Evolutionary conservation across 371 early-diverging fungal genomes (phyloP).

Genomic region (Apophysomyces elegans): DNA sequence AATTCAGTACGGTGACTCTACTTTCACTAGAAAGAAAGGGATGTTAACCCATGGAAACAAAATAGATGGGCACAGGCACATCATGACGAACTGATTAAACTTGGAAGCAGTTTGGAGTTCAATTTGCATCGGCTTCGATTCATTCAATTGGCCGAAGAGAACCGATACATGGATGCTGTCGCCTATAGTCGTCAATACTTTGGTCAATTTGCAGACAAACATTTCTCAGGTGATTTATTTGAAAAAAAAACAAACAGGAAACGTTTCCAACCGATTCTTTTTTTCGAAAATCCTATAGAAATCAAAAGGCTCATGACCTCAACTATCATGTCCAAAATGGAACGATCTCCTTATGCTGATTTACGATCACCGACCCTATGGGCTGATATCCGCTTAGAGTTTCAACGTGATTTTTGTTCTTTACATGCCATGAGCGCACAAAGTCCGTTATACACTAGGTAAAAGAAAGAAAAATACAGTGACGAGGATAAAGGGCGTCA

Average conservation of each 20-base stretch:
- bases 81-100: conserved; percentile 57
- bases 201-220: conserved; percentile 61
- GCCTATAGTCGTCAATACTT: conserved; percentile 77
- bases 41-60: neutral
- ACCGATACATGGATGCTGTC: conserved; percentile 64
- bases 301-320: conserved; percentile 71
- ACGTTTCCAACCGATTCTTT: neutral
- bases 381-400: conserved; percentile 72
- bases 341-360: conserved; percentile 71
- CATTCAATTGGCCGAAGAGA: conserved; percentile 64
- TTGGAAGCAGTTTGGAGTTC: conserved; percentile 83
- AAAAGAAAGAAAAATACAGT: conserved; percentile 19
- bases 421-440: conserved; percentile 78
- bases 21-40: neutral
- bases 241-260: neutral
- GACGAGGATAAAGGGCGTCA: neutral
- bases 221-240: conserved; percentile 61
- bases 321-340: conserved; percentile 18
- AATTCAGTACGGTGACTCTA: conserved; percentile 27
- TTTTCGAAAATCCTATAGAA: conserved; percentile 49
- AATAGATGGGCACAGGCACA: conserved; percentile 76
- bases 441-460: conserved; percentile 81
- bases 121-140: conserved; percentile 79
- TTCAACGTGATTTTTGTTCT: conserved; percentile 88
- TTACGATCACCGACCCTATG: conserved; percentile 57